Base-by-base conservation (phyloP, 2,329 filamentous ascomycete genomes). In the Huntiella savannae region DNA sequence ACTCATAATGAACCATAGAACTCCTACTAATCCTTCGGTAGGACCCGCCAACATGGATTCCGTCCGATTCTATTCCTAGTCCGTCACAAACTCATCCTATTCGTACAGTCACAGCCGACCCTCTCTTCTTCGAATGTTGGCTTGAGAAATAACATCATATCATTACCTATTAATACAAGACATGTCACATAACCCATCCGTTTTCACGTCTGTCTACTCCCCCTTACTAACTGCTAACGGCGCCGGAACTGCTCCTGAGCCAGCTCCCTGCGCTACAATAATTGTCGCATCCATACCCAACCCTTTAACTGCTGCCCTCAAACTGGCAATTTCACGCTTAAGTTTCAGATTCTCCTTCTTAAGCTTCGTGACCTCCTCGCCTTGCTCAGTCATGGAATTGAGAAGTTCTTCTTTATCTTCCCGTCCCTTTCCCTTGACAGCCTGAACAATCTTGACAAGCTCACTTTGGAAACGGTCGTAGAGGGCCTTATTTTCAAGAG, bases 381-480 rank as follows among this genome's bases (percentile, higher is more conserved):
- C 71, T 44, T 75, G 71, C 52, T 85, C 82, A 53, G 73, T 79
- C 50, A 94, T 59, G 57, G 77, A 75, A 33, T 64, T 64, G 56
- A 86, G 70, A 50, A 94, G 62, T 54, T 88, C 83, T 55, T 86
- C 82, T 54, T 83, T 82, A 8, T 83, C 84, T 37, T 84, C 80
- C 42, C 81, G 79, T 3, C 75, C 74, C 53, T 79, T 79, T 50
- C 73, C 73, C 59, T 75, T 76, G 41, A 91, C 69, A 36, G 79
- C 82, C 59, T 76, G 80, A 38, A 86, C 69, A 50, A 95, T 82
- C 64, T 82, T 85, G 54, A 75, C 80, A 41, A 96, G 65, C 62
- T 95, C 88, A n/a, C 77, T 74, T 56, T 95, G 94, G 66, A 95
- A 94, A 50, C 79, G 79, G 53, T 88, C 82, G 60, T 95, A 95